Evolutionary conservation across 768 basidiomycete genomes (phyloP), one percentile per base, ranked within the genome.

Genomic region (Clitopilus hobsonii): DNA sequence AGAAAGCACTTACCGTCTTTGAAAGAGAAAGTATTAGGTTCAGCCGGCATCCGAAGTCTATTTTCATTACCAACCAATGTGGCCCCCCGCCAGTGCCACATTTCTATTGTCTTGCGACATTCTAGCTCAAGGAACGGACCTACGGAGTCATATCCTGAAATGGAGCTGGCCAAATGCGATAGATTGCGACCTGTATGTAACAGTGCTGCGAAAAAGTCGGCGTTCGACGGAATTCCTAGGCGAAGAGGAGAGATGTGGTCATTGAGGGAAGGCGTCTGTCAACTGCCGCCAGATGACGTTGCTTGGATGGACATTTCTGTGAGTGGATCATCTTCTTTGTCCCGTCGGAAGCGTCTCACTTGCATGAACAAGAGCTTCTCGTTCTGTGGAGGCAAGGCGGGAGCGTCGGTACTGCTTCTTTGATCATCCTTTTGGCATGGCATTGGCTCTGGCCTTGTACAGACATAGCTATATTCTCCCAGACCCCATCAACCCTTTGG

Each of bases 351-450:
- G 41, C 41, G 22, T 23, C 41, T 45, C 11, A 18, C 22, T 10
- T 45, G 22, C 11, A 20, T 20, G 41, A 20, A 18, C 5, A 23
- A 18, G 41, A 3, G 41, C 41, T 45, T 45, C 41, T 23, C 16
- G 16, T 16, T 7, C 30, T 32, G 30, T 16, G 16, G 16, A 32
- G 16, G 22, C 10, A 45, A 45, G 53, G 25, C 26, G 52, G 62
- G 61, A 59, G 60, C 30, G 24, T 23, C 14, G 49, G 36, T 48
- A 18, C 24, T 32, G 52, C 55, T 60, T 58, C 60, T 53, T 54
- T 60, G 60, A 61, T 63, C 51, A 52, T 54, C 49, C 49, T 58
- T 56, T 51, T 55, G 58, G 59, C 59, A 60, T 56, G 41, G 47
- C 51, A 47, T 55, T 56, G 47, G 53, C 38, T 58, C 58, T 53